Percentiles rank a stretch among this genome's conserved stretches.
Evolutionary conservation across 2,329 filamentous ascomycete genomes (phyloP).

Genomic region (Claviceps lovelessii): DNA sequence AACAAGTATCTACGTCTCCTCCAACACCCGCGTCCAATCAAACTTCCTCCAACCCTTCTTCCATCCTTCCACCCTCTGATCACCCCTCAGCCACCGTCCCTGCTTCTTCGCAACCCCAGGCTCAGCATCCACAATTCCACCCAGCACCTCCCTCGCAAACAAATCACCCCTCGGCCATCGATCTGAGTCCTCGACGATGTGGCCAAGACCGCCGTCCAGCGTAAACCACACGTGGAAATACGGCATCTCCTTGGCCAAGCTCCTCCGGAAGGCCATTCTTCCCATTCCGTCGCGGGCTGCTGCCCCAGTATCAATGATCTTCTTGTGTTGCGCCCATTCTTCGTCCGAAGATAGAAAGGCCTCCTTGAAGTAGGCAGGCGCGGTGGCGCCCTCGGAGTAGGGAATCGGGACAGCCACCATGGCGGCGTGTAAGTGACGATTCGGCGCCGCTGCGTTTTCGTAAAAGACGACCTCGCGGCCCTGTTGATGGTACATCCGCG

Average conservation of each 20-base stretch:
- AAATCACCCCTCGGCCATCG: conserved; percentile 84
- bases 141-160: conserved; percentile 83
- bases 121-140: conserved; percentile 76
- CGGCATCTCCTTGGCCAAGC: conserved; percentile 86
- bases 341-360: conserved; percentile 78
- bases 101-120: conserved; percentile 79
- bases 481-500: conserved; percentile 85
- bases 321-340: conserved; percentile 92
- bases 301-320: conserved; percentile 76
- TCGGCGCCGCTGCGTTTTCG: conserved; percentile 79
- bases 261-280: conserved; percentile 65
- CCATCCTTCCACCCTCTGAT: conserved; percentile 60
- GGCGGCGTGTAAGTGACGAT: conserved; percentile 67
- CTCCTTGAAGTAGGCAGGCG: conserved; percentile 89
- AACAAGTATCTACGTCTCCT: conserved; percentile 16
- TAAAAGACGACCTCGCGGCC: conserved; percentile 92
- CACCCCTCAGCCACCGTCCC: conserved; percentile 64
- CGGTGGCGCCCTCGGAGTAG: conserved; percentile 78
- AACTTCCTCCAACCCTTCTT: conserved; percentile 80
- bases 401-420: conserved; percentile 79
- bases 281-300: conserved; percentile 49
- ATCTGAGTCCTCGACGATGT: conserved; percentile 75
- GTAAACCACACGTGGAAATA: conserved; percentile 98
- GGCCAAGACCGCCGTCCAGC: conserved; percentile 80
- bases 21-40: conserved; percentile 61